phyloP scores from a whole-genome alignment of 2,329 filamentous ascomycete genomes.

The Trichoderma harzianum region DNA sequence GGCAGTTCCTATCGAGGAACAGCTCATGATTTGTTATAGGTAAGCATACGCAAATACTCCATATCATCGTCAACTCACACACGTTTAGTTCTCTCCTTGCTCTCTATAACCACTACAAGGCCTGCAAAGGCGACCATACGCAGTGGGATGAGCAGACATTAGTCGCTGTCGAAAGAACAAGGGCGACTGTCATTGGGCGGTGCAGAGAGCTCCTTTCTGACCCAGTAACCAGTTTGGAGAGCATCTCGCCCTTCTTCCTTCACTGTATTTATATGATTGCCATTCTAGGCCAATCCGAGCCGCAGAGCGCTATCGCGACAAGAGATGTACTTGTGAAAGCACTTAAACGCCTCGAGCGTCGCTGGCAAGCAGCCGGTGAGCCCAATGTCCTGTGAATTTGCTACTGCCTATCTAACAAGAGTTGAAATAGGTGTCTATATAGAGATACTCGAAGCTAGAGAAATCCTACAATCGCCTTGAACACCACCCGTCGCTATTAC shows the following conservation, averaged over 20 bases:
- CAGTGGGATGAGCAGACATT: not conserved
- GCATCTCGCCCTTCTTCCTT: not conserved
- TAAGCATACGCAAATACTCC: not conserved
- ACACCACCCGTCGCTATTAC: not conserved
- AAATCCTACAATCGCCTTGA: not conserved
- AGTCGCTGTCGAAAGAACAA: not conserved
- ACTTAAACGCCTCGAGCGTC: not conserved
- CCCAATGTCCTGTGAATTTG: rapidly evolving
- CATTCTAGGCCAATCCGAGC: not conserved
- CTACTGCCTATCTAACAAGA: not conserved
- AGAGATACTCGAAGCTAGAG: not conserved
- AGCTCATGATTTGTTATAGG: not conserved
- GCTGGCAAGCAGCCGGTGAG: not conserved
- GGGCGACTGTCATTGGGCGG: not conserved
- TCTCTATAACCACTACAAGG: not conserved
- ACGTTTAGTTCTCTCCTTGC: not conserved
- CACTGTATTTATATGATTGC: not conserved
- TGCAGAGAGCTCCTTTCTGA: not conserved
- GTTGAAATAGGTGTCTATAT: not conserved
- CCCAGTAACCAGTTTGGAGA: not conserved
- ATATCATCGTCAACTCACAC: not conserved
- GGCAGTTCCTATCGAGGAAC: not conserved
- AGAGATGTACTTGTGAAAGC: not conserved
- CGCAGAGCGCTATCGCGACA: not conserved
- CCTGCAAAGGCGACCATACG: not conserved